These are phyloP conservation scores for Mycena polygramma DNA, from an alignment of 768 basidiomycete species.

Conservation along the genomic window DNA sequence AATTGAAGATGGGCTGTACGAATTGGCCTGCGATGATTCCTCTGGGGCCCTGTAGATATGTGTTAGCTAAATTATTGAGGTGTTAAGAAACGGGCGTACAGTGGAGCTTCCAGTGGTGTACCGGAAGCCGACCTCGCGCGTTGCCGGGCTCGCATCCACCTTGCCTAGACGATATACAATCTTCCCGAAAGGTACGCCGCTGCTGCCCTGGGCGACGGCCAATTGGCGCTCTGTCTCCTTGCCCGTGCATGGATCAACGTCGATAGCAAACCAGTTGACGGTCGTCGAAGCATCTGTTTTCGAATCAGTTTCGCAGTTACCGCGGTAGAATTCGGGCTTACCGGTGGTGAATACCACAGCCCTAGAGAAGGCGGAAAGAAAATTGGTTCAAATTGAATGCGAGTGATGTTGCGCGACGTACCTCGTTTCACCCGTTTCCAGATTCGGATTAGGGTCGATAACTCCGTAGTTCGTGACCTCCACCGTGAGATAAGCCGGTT, in stretches of 20 bases:
- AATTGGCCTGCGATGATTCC: constrained; percentile 37
- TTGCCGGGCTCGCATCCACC: constrained; percentile 31
- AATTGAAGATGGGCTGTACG: constrained; percentile 33
- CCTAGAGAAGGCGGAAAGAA: background rate
- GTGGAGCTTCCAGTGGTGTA: background rate
- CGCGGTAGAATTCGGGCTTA: background rate
- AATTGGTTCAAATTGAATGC: background rate
- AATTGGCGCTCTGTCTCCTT: constrained; percentile 33
- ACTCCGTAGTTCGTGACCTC: constrained; percentile 18
- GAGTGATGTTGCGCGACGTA: background rate
- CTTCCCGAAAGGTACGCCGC: background rate
- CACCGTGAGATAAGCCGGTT: constrained; percentile 34
- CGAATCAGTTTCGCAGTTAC: background rate
- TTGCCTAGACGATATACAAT: constrained; percentile 26
- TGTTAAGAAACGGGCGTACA: background rate
- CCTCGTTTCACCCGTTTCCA: constrained; percentile 16
- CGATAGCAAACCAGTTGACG: constrained; percentile 38
- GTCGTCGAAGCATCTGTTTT: constrained; percentile 15
- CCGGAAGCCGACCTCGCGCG: constrained; percentile 38
- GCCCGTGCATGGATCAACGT: constrained; percentile 41
- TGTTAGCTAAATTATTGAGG: background rate
- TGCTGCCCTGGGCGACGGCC: constrained; percentile 6
- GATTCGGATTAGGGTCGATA: background rate
- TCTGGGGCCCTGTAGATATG: constrained; percentile 9
- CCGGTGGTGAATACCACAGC: background rate